Base-by-base conservation (phyloP, 1,139 yeast genomes). In the Groenewaldozyma auringiensis region DNA sequence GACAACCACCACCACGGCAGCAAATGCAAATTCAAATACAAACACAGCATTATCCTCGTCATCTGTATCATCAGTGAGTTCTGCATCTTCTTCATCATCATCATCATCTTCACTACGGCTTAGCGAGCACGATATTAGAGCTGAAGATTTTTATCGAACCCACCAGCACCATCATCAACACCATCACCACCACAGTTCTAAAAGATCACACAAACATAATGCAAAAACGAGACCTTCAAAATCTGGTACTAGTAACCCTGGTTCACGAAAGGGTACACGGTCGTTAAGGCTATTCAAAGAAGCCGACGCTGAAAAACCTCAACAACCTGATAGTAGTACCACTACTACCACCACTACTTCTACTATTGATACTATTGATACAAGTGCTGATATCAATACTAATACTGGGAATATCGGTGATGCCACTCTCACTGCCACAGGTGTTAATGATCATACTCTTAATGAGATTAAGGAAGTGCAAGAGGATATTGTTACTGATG, bases 191-290 rank as follows among this genome's bases (percentile, higher is more conserved):
- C 11, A 6, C 6, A 6, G 11, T 25, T 25, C 29, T 25, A 6
- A 11, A 8, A 6, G 9, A 25, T n/a, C n/a, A n/a, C n/a, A n/a
- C n/a, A n/a, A n/a, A n/a, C n/a, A n/a, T n/a, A n/a, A n/a, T n/a
- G n/a, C n/a, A n/a, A n/a, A n/a, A n/a, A n/a, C 31, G 31, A 32
- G 36, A 16, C 36, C 14, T 9, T 32, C 36, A 32, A 4, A 32
- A 6, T 32, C 36, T 4, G 36, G 36, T 4, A 8, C 36, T 11
- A 4, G 21, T 21, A 14, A 49, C 32, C 55, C 60, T 4, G 53
- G 66, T 17, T 63, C 72, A n/a, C 66, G 80, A 45, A 75, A 75
- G 57, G 79, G 79, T 3, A 75, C 79, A 22, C 64, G 71, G 42
- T 71, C 78, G n/a, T 59, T 75, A 34, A 61, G 77, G 20, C 61